Evolutionary conservation across 208 protist genomes (phyloP).

Genomic region (Leishmania aethiopica): DNA sequence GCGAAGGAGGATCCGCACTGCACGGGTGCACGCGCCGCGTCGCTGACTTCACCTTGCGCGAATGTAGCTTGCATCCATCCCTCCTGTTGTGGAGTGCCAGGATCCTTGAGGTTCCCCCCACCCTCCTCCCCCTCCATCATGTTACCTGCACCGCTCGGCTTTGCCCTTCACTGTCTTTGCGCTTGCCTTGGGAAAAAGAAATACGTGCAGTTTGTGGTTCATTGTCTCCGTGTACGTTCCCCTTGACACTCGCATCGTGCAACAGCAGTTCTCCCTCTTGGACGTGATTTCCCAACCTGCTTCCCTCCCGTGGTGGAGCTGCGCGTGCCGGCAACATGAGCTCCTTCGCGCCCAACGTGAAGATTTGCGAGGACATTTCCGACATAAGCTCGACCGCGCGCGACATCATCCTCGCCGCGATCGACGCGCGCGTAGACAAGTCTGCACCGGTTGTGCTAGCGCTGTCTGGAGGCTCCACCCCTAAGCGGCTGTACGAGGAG

Average conservation of each 20-base stretch:
- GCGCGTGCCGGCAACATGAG: not conserved
- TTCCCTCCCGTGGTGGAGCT: not conserved
- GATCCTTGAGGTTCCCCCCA: not conserved
- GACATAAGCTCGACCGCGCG: slow-evolving; percentile 48
- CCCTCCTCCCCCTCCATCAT: not conserved
- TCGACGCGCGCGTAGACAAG: slow-evolving; percentile 6
- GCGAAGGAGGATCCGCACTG: not conserved
- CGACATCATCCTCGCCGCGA: slow-evolving; percentile 40
- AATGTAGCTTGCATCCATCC: not conserved
- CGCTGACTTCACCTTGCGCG: not conserved
- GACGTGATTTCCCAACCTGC: not conserved
- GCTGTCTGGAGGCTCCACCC: slow-evolving; percentile 80
- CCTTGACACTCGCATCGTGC: no score
- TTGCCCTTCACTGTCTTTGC: not conserved
- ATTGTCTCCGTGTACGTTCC: no score
- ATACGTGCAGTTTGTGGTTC: not conserved
- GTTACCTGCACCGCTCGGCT: no score
- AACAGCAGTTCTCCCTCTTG: not conserved
- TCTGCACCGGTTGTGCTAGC: slow-evolving; percentile 45
- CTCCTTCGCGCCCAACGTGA: slow-evolving; percentile 41
- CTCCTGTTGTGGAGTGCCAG: not conserved
- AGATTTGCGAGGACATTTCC: slow-evolving; percentile 37
- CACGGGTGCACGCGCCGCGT: not conserved
- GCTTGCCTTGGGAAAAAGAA: no score
- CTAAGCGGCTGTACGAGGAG: slow-evolving; percentile 51